Conservation (phyloP, 805 yeast genomes). For the Candida easanensis region DNA sequence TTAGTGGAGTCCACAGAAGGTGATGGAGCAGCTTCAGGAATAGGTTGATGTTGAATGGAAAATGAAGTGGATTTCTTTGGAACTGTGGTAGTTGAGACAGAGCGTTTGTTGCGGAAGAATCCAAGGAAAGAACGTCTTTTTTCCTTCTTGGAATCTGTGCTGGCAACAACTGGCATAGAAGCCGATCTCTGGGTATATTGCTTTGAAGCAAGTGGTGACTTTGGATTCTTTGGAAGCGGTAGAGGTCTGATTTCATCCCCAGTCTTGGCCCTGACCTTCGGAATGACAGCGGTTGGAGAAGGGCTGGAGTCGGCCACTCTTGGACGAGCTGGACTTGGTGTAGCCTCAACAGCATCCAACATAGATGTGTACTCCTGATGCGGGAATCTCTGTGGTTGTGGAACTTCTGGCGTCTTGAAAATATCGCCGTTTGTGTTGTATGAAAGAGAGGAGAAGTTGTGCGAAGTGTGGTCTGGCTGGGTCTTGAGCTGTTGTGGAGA, state of each 20-base stretch:
- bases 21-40: neutral
- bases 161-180: constrained; percentile 23
- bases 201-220: constrained; percentile 5
- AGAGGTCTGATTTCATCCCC: constrained; percentile 5
- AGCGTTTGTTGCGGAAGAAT: constrained; percentile 22
- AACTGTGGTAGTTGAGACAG: constrained; percentile 15
- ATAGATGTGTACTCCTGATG: constrained; percentile 21
- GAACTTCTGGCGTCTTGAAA: constrained; percentile 27
- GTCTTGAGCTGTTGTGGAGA: neutral
- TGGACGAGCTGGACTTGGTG: neutral
- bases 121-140: constrained; percentile 23
- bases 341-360: constrained; percentile 9
- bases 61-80: constrained; percentile 11
- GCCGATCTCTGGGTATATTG: constrained; percentile 24
- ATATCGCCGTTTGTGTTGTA: constrained; percentile 16
- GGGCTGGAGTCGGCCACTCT: neutral
- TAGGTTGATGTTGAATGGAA: constrained; percentile 6
- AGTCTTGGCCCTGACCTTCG: neutral
- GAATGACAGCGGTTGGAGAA: neutral
- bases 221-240: constrained; percentile 11
- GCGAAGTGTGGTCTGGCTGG: neutral
- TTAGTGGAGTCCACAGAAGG: neutral
- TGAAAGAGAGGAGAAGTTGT: constrained; percentile 15
- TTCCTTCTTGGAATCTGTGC: constrained; percentile 12
- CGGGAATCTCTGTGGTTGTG: constrained; percentile 17